Percentiles rank a stretch among this genome's conserved stretches.
Evolutionary conservation across 1,139 yeast species (phyloP).

Genomic region (Hanseniaspora uvarum): DNA sequence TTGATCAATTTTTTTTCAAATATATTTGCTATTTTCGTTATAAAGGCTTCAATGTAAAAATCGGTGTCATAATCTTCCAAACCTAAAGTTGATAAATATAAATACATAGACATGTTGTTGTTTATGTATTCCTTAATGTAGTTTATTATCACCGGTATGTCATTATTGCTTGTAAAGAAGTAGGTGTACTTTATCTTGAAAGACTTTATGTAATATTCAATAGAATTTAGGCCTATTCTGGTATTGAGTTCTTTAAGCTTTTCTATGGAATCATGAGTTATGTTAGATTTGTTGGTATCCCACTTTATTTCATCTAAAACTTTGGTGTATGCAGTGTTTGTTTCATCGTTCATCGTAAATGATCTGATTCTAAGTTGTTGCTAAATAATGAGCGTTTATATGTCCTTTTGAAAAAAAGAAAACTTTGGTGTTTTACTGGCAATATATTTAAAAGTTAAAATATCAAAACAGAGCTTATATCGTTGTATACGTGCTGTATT

Average conservation of each 20-base stretch:
- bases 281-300: conserved; percentile 10
- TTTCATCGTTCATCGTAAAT: not conserved
- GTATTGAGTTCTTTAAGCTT: not conserved
- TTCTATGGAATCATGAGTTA: not conserved
- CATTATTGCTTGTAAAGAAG: conserved; percentile 29
- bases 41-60: conserved; percentile 23
- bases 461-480: too few species aligned
- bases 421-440: too few species aligned
- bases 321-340: not conserved
- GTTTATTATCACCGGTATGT: conserved; percentile 23
- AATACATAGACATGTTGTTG: conserved; percentile 25
- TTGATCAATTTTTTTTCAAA: conserved; percentile 34
- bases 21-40: conserved; percentile 29
- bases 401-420: too few species aligned
- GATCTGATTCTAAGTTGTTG: not conserved
- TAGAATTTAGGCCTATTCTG: too few species aligned
- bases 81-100: conserved; percentile 33
- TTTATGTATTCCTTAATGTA: conserved; percentile 29
- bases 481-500: too few species aligned
- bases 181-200: conserved; percentile 28
- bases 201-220: conserved; percentile 22
- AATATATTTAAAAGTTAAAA: too few species aligned
- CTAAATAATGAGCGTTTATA: too few species aligned
- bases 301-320: conserved; percentile 11
- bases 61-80: not conserved